phyloP scores from a whole-genome alignment of 1,139 yeast species.

The Magnusiomyces tetraspermus region DNA sequence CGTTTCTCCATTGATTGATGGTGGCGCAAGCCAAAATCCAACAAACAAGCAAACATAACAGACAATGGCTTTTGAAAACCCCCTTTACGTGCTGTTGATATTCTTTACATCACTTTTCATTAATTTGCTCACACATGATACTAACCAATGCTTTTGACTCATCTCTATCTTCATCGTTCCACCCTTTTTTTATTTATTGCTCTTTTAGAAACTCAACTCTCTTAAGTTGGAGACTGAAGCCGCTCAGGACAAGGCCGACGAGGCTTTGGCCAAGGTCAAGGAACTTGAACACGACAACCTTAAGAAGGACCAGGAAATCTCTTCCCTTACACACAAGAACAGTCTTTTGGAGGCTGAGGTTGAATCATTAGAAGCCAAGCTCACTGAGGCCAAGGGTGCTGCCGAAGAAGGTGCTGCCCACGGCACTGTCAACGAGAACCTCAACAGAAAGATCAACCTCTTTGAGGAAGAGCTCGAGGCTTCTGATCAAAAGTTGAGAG shows the following conservation, averaged over 20 bases:
- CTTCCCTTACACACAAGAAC: constrained; percentile 86
- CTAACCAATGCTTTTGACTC: neutral
- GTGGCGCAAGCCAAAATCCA: too few relatives aligned
- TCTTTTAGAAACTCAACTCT: constrained; percentile 65
- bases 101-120: too few relatives aligned
- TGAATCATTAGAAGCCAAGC: constrained; percentile 74
- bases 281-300: constrained; percentile 83
- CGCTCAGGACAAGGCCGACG: constrained; percentile 96
- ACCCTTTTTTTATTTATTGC: neutral
- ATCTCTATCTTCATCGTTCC: too few relatives aligned
- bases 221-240: constrained; percentile 91
- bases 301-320: constrained; percentile 92
- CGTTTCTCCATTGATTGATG: too few relatives aligned
- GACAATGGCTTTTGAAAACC: too few relatives aligned
- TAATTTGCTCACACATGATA: too few relatives aligned
- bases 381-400: constrained; percentile 72
- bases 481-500: constrained; percentile 84
- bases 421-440: constrained; percentile 82
- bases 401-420: constrained; percentile 90
- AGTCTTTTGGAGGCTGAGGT: constrained; percentile 83
- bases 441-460: constrained; percentile 82
- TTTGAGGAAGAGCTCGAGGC: constrained; percentile 92
- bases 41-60: too few relatives aligned
- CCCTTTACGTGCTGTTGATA: too few relatives aligned
- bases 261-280: constrained; percentile 69